phyloP scores from a whole-genome alignment of 257 asterid species.

The Plectranthus barbatus region DNA sequence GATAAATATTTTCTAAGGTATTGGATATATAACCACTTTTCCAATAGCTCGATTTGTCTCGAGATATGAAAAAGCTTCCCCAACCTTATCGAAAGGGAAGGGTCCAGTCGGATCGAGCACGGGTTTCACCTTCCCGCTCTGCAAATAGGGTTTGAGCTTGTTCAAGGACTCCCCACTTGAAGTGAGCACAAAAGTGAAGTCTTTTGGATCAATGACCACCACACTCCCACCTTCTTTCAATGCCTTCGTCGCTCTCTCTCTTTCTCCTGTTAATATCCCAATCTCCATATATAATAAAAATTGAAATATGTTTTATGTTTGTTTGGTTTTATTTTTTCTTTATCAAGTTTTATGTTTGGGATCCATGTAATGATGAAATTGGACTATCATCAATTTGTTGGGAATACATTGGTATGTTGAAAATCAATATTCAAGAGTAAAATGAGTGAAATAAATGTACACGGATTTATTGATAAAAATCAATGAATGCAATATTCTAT shows the following conservation, averaged over 20 bases:
- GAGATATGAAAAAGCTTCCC: constrained; percentile 68
- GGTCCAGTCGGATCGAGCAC: constrained; percentile 72
- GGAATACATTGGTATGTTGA: too few species aligned
- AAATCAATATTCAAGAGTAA: too few species aligned
- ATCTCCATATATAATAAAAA: too few species aligned
- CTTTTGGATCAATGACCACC: constrained; percentile 45
- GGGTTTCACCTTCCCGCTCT: constrained; percentile 65
- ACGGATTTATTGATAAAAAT: too few species aligned
- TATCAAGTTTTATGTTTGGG: too few species aligned
- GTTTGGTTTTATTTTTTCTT: too few species aligned
- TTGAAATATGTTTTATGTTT: too few species aligned
- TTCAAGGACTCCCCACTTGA: constrained; percentile 14
- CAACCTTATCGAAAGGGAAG: constrained; percentile 56
- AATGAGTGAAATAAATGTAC: too few species aligned
- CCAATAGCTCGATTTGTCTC: constrained; percentile 69
- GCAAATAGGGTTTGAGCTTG: constrained; percentile 21
- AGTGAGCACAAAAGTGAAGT: constrained; percentile 56
- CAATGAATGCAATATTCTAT: too few species aligned
- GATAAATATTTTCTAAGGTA: constrained; percentile 26
- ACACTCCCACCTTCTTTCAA: constrained; percentile 77
- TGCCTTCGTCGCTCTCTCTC: constrained; percentile 68
- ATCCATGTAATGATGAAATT: too few species aligned
- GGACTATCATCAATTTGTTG: too few species aligned
- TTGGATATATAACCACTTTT: constrained; percentile 71
- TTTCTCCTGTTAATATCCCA: constrained; percentile 27